Conservation (phyloP, 129 eudicot genomes). For the Smallanthus sonchifolius region DNA sequence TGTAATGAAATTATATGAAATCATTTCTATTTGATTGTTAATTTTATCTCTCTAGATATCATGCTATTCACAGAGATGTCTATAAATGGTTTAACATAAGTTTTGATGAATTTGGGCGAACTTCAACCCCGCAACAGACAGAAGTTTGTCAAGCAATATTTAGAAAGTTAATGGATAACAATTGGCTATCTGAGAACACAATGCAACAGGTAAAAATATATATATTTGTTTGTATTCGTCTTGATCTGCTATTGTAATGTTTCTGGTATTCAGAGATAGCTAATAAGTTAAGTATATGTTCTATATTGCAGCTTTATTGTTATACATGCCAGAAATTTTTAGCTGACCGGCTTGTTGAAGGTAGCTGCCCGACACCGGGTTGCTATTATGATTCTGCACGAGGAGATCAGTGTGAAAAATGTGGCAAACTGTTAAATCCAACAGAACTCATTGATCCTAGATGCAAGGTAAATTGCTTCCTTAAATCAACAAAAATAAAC, state of each 20-base stretch:
- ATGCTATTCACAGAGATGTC: slow-evolving; percentile 75
- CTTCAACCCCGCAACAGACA: slow-evolving; percentile 80
- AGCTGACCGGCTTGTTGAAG: slow-evolving; percentile 87
- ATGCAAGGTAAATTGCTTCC: slow-evolving; percentile 57
- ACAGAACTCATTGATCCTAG: slow-evolving; percentile 63
- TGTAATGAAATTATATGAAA: too few relatives aligned
- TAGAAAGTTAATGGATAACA: slow-evolving; percentile 61
- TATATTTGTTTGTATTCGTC: background rate
- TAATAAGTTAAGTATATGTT: background rate
- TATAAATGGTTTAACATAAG: slow-evolving; percentile 77
- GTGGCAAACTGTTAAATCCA: slow-evolving; percentile 75
- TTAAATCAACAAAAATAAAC: background rate
- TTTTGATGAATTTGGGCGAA: slow-evolving; percentile 84
- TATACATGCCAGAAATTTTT: slow-evolving; percentile 67
- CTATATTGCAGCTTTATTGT: slow-evolving; percentile 66
- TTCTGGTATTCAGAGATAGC: background rate
- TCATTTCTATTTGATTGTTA: too few relatives aligned
- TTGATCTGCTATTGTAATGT: background rate
- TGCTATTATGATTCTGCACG: slow-evolving; percentile 89
- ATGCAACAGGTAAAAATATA: slow-evolving; percentile 75
- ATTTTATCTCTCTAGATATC: slow-evolving; percentile 55
- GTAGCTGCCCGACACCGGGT: slow-evolving; percentile 69
- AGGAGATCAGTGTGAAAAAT: slow-evolving; percentile 90
- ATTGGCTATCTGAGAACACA: slow-evolving; percentile 73
- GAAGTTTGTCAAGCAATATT: slow-evolving; percentile 83